Conservation (phyloP, 176 grass and related monocot species). For the Phoenix dactylifera region DNA sequence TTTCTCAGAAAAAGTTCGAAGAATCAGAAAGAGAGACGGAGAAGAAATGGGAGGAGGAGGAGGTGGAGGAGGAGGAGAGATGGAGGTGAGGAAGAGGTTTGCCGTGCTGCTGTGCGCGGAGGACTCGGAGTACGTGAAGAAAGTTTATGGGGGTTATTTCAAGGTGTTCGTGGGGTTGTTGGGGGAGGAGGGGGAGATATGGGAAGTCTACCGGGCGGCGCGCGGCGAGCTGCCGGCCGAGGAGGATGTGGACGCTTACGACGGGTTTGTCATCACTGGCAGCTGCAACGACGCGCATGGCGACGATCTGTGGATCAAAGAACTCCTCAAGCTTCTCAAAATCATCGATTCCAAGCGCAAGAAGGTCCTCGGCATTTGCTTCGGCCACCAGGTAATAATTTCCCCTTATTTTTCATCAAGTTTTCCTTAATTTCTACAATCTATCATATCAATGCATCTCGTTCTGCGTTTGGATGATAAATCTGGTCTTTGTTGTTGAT, state of each 20-base stretch:
- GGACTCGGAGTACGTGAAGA: constrained; percentile 76
- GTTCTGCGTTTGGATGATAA: too few relatives aligned
- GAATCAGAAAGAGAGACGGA: neutral
- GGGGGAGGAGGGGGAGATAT: constrained; percentile 59
- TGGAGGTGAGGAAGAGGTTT: constrained; percentile 16
- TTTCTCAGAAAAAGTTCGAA: neutral
- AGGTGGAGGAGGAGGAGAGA: neutral
- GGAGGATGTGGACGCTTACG: constrained; percentile 29
- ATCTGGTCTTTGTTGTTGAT: too few relatives aligned
- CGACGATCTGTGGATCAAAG: constrained; percentile 56
- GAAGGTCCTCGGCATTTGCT: constrained; percentile 86
- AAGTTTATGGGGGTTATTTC: constrained; percentile 75
- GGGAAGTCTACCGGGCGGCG: constrained; percentile 52
- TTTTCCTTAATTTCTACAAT: too few relatives aligned
- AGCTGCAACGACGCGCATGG: constrained; percentile 89
- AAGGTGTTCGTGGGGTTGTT: constrained; percentile 57
- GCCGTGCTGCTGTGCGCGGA: constrained; percentile 80
- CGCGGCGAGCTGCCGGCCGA: constrained; percentile 47
- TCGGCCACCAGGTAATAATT: constrained; percentile 73
- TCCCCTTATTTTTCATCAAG: neutral
- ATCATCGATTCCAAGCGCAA: constrained; percentile 40
- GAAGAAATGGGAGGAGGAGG: neutral
- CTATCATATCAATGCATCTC: too few relatives aligned
- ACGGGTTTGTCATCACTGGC: constrained; percentile 65
- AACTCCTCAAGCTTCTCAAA: constrained; percentile 47